These are phyloP conservation scores for Phytophthora foliorum DNA, from an alignment of 352 stramenopile species.

Conservation along the genomic window DNA sequence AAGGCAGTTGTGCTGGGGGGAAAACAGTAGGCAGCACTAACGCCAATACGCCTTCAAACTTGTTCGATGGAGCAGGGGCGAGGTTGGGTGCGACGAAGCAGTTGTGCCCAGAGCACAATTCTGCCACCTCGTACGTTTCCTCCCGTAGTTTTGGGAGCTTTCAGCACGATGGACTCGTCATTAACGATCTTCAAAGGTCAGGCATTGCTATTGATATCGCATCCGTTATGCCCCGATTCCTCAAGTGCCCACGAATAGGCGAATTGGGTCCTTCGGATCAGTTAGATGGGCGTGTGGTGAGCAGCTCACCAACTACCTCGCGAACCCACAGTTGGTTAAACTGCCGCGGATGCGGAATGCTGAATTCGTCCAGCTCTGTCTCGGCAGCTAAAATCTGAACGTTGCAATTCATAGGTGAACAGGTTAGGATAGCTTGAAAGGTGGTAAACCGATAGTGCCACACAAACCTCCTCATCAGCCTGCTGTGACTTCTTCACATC, in stretches of 20 bases:
- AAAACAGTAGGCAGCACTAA: not conserved
- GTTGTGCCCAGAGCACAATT: slow-evolving; percentile 19
- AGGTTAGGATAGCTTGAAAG: not conserved
- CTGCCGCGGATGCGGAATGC: slow-evolving; percentile 61
- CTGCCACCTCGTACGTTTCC: slow-evolving; percentile 15
- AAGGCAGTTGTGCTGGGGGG: not conserved
- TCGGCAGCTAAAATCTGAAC: slow-evolving; percentile 57
- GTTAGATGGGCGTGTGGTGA: slow-evolving; percentile 35
- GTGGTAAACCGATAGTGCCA: not conserved
- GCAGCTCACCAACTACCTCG: slow-evolving; percentile 40
- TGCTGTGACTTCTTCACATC: slow-evolving; percentile 70
- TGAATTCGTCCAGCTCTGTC: slow-evolving; percentile 71
- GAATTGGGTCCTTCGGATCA: not conserved
- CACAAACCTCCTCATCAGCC: slow-evolving; percentile 62
- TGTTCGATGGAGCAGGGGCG: not conserved
- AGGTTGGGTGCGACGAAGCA: slow-evolving; percentile 2
- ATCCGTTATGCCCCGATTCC: slow-evolving; percentile 25
- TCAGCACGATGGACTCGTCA: slow-evolving; percentile 8
- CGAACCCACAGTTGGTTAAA: slow-evolving; percentile 83
- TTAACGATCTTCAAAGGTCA: slow-evolving; percentile 30
- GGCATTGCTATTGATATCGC: slow-evolving; percentile 46
- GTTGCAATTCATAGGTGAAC: slow-evolving; percentile 1
- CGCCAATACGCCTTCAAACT: not conserved
- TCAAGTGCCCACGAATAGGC: slow-evolving; percentile 3
- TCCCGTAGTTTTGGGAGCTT: slow-evolving; percentile 14